These are phyloP conservation scores for Ophiostoma australiae DNA, from an alignment of 2,329 filamentous ascomycete species.

Conservation along the genomic window DNA sequence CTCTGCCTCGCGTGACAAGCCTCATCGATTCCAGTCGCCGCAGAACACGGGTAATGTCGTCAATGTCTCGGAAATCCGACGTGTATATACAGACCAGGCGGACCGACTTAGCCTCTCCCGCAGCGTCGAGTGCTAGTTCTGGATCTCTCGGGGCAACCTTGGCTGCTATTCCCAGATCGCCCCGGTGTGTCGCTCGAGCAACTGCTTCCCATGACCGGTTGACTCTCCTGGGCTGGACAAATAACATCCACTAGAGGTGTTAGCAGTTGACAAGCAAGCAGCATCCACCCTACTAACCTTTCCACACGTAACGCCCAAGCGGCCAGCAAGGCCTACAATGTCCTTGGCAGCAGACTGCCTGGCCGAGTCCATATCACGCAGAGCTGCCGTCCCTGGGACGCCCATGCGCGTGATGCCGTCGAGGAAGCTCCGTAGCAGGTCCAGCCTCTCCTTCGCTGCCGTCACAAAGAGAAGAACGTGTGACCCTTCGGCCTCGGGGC, in stretches of 20 bases:
- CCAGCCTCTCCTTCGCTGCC: slow-evolving; percentile 49
- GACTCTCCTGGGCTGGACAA: slow-evolving; percentile 51
- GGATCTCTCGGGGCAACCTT: slow-evolving; percentile 61
- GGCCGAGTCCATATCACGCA: slow-evolving; percentile 47
- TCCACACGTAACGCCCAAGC: slow-evolving; percentile 55
- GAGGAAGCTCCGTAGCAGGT: slow-evolving; percentile 46
- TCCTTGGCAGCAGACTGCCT: slow-evolving; percentile 47
- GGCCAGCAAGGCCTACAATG: slow-evolving; percentile 57
- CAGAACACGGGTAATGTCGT: slow-evolving; percentile 66
- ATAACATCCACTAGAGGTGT: slow-evolving; percentile 65
- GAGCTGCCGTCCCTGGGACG: slow-evolving; percentile 37
- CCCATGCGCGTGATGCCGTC: slow-evolving; percentile 41
- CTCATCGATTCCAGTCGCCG: slow-evolving; percentile 56
- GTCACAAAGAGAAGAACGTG: slow-evolving; percentile 47
- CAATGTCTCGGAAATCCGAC: slow-evolving; percentile 62
- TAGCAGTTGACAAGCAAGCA: slow-evolving; percentile 10
- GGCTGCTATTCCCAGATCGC: slow-evolving; percentile 65
- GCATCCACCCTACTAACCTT: slow-evolving; percentile 47
- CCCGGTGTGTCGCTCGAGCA: slow-evolving; percentile 60
- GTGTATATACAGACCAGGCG: slow-evolving; percentile 76
- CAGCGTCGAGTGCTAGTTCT: slow-evolving; percentile 35
- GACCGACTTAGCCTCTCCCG: slow-evolving; percentile 40
- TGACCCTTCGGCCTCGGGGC: slow-evolving; percentile 42
- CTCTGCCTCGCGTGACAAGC: slow-evolving; percentile 45
- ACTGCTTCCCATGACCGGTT: slow-evolving; percentile 62